Conservation (phyloP, 2,329 filamentous ascomycete genomes). For the Corinectria fuckeliana region DNA sequence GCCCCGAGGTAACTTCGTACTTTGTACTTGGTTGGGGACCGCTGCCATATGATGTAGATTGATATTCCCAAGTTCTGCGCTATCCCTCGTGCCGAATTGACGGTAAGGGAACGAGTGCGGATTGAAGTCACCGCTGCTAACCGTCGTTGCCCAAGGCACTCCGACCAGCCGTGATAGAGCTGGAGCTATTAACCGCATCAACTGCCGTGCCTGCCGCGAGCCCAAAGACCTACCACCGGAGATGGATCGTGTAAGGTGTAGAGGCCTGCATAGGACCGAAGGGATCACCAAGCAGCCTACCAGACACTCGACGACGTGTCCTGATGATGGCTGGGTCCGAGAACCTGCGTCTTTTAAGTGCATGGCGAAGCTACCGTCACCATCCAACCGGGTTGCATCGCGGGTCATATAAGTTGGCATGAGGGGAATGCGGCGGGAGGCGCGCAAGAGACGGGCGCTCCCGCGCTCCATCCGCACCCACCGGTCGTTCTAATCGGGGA, state of each 20-base stretch:
- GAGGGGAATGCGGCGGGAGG: constrained; percentile 34
- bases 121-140: neutral
- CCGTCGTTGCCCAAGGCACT: constrained; percentile 1
- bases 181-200: constrained; percentile 4
- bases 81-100: neutral
- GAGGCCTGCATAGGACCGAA: neutral
- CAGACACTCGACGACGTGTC: constrained; percentile 1
- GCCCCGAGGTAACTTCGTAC: too few species aligned
- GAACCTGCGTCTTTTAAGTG: constrained; percentile 12
- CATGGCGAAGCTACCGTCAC: constrained; percentile 21
- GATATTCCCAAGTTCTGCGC: neutral
- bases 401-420: constrained; percentile 6
- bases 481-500: constrained; percentile 25
- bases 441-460: constrained; percentile 38
- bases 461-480: constrained; percentile 28
- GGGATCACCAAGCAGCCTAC: constrained; percentile 10
- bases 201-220: constrained; percentile 17
- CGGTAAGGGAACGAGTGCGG: neutral
- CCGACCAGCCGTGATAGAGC: neutral
- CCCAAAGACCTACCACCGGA: neutral
- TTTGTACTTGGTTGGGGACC: too few species aligned
- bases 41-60: neutral
- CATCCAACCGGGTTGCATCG: constrained; percentile 23
- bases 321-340: neutral
- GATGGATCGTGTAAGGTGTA: neutral